Conservation (phyloP, 1,284 basidiomycete genomes). For the Microbotryum silenes-acaulis region DNA sequence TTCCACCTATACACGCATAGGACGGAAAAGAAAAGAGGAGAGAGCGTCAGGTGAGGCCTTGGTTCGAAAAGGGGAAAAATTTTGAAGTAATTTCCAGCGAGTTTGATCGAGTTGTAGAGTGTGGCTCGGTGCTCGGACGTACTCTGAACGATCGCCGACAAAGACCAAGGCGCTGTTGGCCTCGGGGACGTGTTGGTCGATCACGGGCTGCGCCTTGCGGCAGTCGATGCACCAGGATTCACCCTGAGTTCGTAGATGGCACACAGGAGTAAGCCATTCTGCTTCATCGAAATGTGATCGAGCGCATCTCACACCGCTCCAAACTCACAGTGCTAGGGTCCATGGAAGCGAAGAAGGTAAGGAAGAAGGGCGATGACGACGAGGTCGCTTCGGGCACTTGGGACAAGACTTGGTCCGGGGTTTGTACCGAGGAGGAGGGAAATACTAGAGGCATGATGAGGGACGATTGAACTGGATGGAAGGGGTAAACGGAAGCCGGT, state of each 20-base stretch:
- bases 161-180: constrained; percentile 59
- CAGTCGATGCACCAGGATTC: constrained; percentile 46
- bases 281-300: too few species aligned
- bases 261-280: too few species aligned
- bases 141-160: constrained; percentile 60
- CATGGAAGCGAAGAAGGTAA: constrained; percentile 44
- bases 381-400: constrained; percentile 26
- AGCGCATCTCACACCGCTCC: too few species aligned
- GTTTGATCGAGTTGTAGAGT: neutral
- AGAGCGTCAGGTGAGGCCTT: neutral
- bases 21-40: neutral
- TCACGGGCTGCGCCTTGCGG: constrained; percentile 41
- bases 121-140: neutral
- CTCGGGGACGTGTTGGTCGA: constrained; percentile 55
- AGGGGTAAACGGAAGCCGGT: too few species aligned
- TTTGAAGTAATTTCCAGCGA: constrained; percentile 37
- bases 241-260: constrained; percentile 1
- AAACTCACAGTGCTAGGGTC: constrained; percentile 33
- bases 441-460: constrained; percentile 18
- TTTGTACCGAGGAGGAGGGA: neutral
- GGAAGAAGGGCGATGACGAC: constrained; percentile 37
- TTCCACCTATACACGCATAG: constrained; percentile 54
- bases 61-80: too few species aligned
- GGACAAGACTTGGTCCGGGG: constrained; percentile 13
- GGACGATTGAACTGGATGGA: neutral